Conservation (phyloP, 805 yeast genomes). For the Suhomyces kilbournensis region DNA sequence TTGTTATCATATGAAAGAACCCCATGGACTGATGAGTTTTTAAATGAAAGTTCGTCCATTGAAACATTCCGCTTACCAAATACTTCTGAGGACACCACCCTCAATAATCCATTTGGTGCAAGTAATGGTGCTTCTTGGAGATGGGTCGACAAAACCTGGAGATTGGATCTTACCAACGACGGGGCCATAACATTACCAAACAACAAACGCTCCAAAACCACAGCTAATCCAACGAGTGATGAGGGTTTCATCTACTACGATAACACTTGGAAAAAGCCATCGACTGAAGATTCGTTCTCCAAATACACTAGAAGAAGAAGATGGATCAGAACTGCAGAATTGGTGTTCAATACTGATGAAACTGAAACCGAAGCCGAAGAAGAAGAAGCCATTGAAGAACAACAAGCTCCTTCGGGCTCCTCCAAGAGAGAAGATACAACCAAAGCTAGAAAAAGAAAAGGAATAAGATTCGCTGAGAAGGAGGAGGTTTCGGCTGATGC, state of each 20-base stretch:
- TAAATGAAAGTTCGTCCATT: constrained; percentile 78
- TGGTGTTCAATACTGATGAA: constrained; percentile 40
- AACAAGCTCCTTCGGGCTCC: constrained; percentile 2
- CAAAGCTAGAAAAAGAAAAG: constrained; percentile 21
- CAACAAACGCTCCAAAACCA: constrained; percentile 51
- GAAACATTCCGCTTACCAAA: constrained; percentile 81
- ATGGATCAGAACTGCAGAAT: constrained; percentile 94
- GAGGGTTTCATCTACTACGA: constrained; percentile 90
- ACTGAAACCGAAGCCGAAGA: constrained; percentile 5
- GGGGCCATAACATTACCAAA: constrained; percentile 74
- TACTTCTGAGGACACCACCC: constrained; percentile 38
- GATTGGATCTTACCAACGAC: constrained; percentile 83
- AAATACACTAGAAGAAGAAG: constrained; percentile 92
- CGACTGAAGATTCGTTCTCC: constrained; percentile 82
- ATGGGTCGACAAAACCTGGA: constrained; percentile 94
- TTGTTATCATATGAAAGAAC: constrained; percentile 89
- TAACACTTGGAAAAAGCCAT: constrained; percentile 90
- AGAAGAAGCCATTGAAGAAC: constrained; percentile 2
- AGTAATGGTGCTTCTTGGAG: constrained; percentile 76
- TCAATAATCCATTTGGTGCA: constrained; percentile 24
- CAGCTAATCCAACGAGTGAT: constrained; percentile 70
- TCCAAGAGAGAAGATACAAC: constrained; percentile 5
- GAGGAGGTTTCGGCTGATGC: neutral
- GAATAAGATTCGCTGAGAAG: constrained; percentile 42
- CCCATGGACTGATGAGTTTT: constrained; percentile 95